Evolutionary conservation across 2,329 filamentous ascomycete species (phyloP), one percentile per base, ranked within the genome.

Genomic region (Clonostachys byssicola): DNA sequence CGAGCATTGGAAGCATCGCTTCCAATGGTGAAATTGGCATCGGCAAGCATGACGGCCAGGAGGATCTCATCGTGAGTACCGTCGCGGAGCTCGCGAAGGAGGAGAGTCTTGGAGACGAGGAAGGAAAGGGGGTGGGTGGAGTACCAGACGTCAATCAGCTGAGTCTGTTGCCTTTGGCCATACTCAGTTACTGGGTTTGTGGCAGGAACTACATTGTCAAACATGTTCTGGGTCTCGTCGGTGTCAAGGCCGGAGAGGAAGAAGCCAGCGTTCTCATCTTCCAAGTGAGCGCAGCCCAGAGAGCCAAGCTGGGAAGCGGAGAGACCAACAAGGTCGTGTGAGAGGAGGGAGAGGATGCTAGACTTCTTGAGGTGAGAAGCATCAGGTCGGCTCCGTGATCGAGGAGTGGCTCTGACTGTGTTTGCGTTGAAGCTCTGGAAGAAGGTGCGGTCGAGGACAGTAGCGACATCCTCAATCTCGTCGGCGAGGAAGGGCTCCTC

Each of bases 141-240:
- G 47, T 65, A 71, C 68, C 68, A 71, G 20, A 71, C 60, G 44
- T 71, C 68, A 40, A 71, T 63, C 20, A 71, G 54, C 46, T 66
- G 63, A 8, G 55, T 63, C 45, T 61, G 58, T 34, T 65, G 62
- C 34, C 63, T 51, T 33, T 57, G 57, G 7, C 61, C 60, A 33
- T 64, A 60, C 40, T 59, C 59, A 23, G 54, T 53, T 5, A 65
- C 47, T 17, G 62, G 61, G 42, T 55, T 62, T 45, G 49, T 52
- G 10, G 54, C 46, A 3, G 50, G 45, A 7, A 35, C 35, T 23
- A 46, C 42, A 14, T 48, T 53, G 46, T 64, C 62, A 46, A 66
- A 65, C 62, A 66, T 66, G 47, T 52, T 54, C 38, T 52, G 52
- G 4, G 57, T 56, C 30, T 56, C 46, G 41, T 66, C 62, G 47